These are phyloP conservation scores for Cutaneotrichosporon sp. DNA, from an alignment of 1,284 basidiomycete genomes.

Conservation along the genomic window DNA sequence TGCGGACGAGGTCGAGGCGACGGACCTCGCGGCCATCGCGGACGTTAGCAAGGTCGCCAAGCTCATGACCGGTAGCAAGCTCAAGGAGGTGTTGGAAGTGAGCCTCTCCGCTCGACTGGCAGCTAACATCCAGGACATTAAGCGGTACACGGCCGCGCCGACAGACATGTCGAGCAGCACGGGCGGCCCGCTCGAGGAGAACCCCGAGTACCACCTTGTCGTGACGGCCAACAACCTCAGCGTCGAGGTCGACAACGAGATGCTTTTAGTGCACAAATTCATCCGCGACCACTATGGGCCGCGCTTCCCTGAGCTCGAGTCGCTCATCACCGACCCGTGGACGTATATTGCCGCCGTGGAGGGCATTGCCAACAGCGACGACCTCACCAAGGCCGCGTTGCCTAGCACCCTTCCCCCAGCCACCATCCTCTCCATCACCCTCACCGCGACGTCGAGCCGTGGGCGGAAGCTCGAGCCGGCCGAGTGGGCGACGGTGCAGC, in stretches of 20 bases:
- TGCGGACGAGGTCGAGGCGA: conserved; percentile 84
- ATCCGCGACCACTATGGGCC: conserved; percentile 96
- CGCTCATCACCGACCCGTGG: conserved; percentile 85
- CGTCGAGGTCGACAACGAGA: conserved; percentile 98
- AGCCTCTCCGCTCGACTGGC: conserved; percentile 31
- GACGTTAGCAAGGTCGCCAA: conserved; percentile 86
- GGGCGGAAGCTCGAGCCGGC: conserved; percentile 70
- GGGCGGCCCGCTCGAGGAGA: conserved; percentile 74
- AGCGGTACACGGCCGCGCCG: conserved; percentile 75
- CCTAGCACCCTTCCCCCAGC: conserved; percentile 82
- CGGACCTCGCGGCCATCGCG: conserved; percentile 79
- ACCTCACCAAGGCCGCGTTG: conserved; percentile 79
- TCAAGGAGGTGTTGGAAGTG: conserved; percentile 81
- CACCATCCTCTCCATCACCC: conserved; percentile 92
- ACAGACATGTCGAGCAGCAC: conserved; percentile 68
- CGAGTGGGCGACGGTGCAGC: conserved; percentile 78
- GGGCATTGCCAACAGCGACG: conserved; percentile 80
- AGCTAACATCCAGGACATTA: conserved; percentile 69
- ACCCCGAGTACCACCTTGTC: conserved; percentile 94
- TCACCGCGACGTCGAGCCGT: conserved; percentile 88
- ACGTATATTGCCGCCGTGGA: conserved; percentile 93
- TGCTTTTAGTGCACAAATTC: conserved; percentile 97
- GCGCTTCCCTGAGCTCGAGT: conserved; percentile 96
- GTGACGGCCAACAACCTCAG: conserved; percentile 97
- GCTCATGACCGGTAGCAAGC: conserved; percentile 79